A percentile compares a stretch with the other conserved stretches of the same genome.
phyloP scores from a whole-genome alignment of 139 green algal genomes.

The Coccomyxa sp. region DNA sequence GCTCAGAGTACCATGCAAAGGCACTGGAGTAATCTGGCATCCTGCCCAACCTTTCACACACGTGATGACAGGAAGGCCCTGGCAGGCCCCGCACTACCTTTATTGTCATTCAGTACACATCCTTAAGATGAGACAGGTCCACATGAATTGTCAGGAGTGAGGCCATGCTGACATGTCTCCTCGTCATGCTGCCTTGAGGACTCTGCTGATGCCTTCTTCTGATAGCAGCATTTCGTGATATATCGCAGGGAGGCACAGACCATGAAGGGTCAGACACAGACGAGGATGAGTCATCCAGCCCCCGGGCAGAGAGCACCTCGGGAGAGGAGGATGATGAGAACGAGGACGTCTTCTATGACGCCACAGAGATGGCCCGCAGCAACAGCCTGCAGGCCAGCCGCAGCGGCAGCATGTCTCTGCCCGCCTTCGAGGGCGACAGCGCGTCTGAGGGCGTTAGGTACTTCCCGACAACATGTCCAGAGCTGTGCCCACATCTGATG shows the following conservation, averaged over 20 bases:
- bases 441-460: too few relatives aligned
- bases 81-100: too few relatives aligned
- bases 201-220: too few relatives aligned
- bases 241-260: background rate
- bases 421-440: too few relatives aligned
- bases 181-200: too few relatives aligned
- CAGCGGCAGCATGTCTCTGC: background rate
- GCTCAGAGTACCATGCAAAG: too few relatives aligned
- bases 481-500: too few relatives aligned
- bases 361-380: background rate
- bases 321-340: slow-evolving; percentile 23
- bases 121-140: background rate
- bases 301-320: background rate
- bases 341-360: slow-evolving; percentile 26
- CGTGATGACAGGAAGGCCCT: too few relatives aligned
- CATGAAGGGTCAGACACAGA: slow-evolving; percentile 8
- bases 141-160: background rate
- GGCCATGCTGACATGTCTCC: background rate
- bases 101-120: background rate
- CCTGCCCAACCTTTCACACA: too few relatives aligned
- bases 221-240: too few relatives aligned
- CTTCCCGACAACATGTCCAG: too few relatives aligned
- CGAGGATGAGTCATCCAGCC: slow-evolving; percentile 1
- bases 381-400: background rate
- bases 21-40: background rate